Evolutionary conservation across 768 basidiomycete species (phyloP).

Genomic region (Boletus pseudo-olivaceus): DNA sequence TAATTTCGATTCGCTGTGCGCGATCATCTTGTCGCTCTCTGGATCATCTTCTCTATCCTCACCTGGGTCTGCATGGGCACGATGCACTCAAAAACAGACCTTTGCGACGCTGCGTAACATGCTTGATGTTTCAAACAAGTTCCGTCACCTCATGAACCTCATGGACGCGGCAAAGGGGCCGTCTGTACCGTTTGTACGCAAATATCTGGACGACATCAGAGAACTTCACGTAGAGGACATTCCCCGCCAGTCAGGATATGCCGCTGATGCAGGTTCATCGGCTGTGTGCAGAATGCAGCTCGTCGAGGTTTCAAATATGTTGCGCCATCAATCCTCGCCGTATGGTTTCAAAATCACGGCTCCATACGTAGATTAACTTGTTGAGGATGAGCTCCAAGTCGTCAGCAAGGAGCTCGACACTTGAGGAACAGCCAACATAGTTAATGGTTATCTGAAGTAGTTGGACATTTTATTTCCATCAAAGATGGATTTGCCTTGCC

Average conservation of each 20-base stretch:
- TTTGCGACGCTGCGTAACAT: slow-evolving; percentile 52
- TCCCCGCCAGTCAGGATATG: background rate
- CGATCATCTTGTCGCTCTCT: slow-evolving; percentile 60
- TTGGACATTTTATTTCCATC: background rate
- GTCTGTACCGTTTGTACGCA: slow-evolving; percentile 66
- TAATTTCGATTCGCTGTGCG: slow-evolving; percentile 67
- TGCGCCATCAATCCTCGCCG: slow-evolving; percentile 52
- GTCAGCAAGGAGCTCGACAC: slow-evolving; percentile 48
- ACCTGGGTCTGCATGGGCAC: slow-evolving; percentile 64
- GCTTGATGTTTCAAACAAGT: slow-evolving; percentile 49
- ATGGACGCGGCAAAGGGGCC: slow-evolving; percentile 43
- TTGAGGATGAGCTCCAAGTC: slow-evolving; percentile 43
- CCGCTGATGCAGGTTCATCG: slow-evolving; percentile 44
- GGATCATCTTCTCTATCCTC: slow-evolving; percentile 50
- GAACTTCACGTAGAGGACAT: slow-evolving; percentile 47
- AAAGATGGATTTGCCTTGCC: background rate
- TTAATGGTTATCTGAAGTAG: background rate
- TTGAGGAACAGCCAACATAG: background rate
- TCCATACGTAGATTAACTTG: slow-evolving; percentile 46
- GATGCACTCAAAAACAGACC: slow-evolving; percentile 47
- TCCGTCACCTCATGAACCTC: slow-evolving; percentile 43
- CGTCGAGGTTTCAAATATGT: slow-evolving; percentile 50
- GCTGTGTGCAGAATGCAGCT: slow-evolving; percentile 50
- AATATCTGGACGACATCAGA: slow-evolving; percentile 59
- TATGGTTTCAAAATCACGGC: slow-evolving; percentile 48